Evolutionary conservation across 257 asterid species (phyloP).

Genomic region (Solanum piurae): DNA sequence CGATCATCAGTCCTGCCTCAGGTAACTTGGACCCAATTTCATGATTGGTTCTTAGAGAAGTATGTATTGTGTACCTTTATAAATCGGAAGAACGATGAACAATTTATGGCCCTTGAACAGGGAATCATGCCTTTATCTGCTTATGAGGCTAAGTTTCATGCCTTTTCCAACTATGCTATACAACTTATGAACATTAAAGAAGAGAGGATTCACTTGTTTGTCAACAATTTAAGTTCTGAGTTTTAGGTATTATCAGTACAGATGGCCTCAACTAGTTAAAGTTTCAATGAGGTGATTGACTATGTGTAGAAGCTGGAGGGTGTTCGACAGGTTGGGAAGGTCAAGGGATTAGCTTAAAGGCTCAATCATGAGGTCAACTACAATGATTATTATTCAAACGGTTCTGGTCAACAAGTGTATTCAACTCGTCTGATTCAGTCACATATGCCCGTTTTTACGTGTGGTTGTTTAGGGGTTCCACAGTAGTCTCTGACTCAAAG

Average conservation of each 20-base stretch:
- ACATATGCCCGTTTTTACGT: neutral
- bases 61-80: neutral
- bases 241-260: neutral
- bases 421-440: neutral
- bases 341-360: too few relatives aligned
- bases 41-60: neutral
- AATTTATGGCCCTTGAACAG: neutral
- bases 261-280: neutral
- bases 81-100: too few relatives aligned
- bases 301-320: neutral
- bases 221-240: neutral
- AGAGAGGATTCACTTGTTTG: neutral
- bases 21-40: too few relatives aligned
- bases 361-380: neutral
- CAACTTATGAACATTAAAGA: neutral
- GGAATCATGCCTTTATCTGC: neutral
- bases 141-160: neutral
- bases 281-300: neutral
- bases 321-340: neutral
- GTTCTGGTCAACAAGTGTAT: neutral
- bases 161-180: neutral
- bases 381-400: neutral
- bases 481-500: neutral
- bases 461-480: neutral
- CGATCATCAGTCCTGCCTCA: neutral